Evolutionary conservation across 352 stramenopile genomes (phyloP), one percentile per base, ranked within the genome.

Genomic region (Phytophthora hibernalis): DNA sequence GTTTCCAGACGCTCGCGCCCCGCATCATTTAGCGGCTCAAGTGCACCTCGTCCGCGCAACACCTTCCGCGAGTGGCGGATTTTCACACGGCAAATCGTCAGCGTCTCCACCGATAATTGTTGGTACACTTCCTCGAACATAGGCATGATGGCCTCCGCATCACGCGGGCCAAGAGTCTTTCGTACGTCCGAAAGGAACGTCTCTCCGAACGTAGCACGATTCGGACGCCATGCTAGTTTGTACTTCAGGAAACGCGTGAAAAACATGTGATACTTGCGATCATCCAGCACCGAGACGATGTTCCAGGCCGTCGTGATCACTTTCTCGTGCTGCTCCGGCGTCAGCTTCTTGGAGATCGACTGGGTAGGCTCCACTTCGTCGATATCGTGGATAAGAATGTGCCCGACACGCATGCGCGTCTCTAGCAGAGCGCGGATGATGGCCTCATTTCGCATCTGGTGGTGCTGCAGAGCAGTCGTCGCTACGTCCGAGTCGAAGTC

Each of bases 181-280:
- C 83, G 80, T 11, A 90, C 80, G 61, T 96, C 86, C 12, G 79
- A 77, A 9, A 96, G 64, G 63, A 96, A 96, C 11, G 86, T 96
- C 31, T 91, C 76, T 20, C 80, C 85, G 28, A 93, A 96, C 3
- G 82, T 93, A 10, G 81, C 40, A 49, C 85, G 85, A 65, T 89
- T 93, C 8, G 88, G 87, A 8, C 88, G 75, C 85, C 85, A 94
- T 49, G 86, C 86, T 49, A 96, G 79, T 64, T 96, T 96, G 77
- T 96, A 89, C 70, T 91, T 90, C 33, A 96, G 76, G 68, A 94
- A 93, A 28, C 88, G 88, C 43, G 79, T 89, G 68, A 93, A 96
- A 65, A 96, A 96, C 57, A 92, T 85, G 67, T 96, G 88, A 64
- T 95, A 95, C 77, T 91, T 79, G 44, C 84, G 85, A 61, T 96